Base-by-base conservation (phyloP, 73 alveolate species). In the Halteria grandinella region DNA sequence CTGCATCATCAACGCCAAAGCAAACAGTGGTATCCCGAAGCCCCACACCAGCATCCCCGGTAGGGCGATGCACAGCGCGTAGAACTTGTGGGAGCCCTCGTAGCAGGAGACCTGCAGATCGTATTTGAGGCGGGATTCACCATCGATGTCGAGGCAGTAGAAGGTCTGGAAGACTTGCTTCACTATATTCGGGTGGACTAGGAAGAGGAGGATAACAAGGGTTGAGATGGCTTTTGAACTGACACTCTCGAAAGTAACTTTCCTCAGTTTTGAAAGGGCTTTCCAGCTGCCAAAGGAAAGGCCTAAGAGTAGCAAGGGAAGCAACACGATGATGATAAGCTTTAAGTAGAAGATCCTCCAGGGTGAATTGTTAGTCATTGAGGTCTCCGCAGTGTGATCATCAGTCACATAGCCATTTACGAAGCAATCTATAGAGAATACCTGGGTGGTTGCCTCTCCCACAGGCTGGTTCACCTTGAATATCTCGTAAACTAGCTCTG, bases 21-120 rank as follows among this genome's bases (percentile, higher is more conserved):
- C 70, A 72, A 87, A 50, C n/a, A 76, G 20, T 37, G 95, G 95
- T 1, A 87, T 79, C n/a, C 95, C 95, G 17, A 79, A 32, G 0
- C 90, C 91, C 95, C 95, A 87, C 25, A 81, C 63, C 34, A 87
- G 18, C 7, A 86, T 33, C 1, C 73, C 51, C 15, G 94, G 94
- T n/a, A 86, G 14, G 21, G 94, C 87, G 1, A 86, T 32, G 32
- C 44, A 37, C 24, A 69, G 59, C 12, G 87, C 25, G 69, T 11
- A 80, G 29, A n/a, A 24, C 29, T 32, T 2, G 39, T 86, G 94
- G 4, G 34, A 20, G 0, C 32, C 34, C 6, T 37, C 47, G 64
- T 62, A 69, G 74, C 95, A 87, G 14, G 6, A 4, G 23, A 87
- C 54, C 47, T 70, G 66, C 18, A 66, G 36, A 41, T 81, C 86